phyloP scores from a whole-genome alignment of 2,329 filamentous ascomycete genomes.

The Epichloe uncinata region DNA sequence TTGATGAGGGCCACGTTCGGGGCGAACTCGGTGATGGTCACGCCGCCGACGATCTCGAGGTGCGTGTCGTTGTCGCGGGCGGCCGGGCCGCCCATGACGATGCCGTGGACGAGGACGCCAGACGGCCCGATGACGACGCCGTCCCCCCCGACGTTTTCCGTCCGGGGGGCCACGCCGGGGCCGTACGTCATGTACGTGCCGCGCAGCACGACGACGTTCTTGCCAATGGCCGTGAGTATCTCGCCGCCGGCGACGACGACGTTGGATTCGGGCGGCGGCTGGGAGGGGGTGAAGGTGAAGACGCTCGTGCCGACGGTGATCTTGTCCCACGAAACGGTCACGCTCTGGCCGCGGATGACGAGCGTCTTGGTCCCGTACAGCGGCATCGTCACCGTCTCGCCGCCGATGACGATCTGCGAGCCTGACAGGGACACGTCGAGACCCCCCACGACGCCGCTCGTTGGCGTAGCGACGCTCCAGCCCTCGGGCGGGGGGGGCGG shows the following conservation, averaged over 20 bases:
- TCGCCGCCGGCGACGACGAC: slow-evolving; percentile 35
- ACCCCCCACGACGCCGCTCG: slow-evolving; percentile 24
- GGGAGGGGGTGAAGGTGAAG: slow-evolving; percentile 20
- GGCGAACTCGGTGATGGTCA: slow-evolving; percentile 37
- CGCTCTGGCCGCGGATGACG: slow-evolving; percentile 16
- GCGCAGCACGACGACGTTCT: slow-evolving; percentile 26
- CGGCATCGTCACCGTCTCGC: slow-evolving; percentile 29
- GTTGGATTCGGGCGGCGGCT: slow-evolving; percentile 23
- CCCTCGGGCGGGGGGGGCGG: slow-evolving; percentile 20
- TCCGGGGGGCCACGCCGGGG: slow-evolving; percentile 17
- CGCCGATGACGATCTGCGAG: slow-evolving; percentile 27
- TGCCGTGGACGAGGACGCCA: slow-evolving; percentile 27
- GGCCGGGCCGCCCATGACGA: slow-evolving; percentile 28
- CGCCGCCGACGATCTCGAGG: slow-evolving; percentile 37
- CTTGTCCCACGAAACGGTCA: slow-evolving; percentile 24
- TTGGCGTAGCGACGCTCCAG: slow-evolving; percentile 21
- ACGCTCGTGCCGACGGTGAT: slow-evolving; percentile 23
- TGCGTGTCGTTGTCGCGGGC: slow-evolving; percentile 24
- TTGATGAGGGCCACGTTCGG: slow-evolving; percentile 35
- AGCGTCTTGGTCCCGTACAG: slow-evolving; percentile 20
- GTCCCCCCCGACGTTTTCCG: slow-evolving; percentile 31
- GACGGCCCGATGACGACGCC: slow-evolving; percentile 36
- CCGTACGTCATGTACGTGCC: slow-evolving; percentile 34
- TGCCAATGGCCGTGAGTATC: slow-evolving; percentile 30
- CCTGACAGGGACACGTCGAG: slow-evolving; percentile 29